Evolutionary conservation across 345 rosid species (phyloP).

Genomic region (Turritis glabra): DNA sequence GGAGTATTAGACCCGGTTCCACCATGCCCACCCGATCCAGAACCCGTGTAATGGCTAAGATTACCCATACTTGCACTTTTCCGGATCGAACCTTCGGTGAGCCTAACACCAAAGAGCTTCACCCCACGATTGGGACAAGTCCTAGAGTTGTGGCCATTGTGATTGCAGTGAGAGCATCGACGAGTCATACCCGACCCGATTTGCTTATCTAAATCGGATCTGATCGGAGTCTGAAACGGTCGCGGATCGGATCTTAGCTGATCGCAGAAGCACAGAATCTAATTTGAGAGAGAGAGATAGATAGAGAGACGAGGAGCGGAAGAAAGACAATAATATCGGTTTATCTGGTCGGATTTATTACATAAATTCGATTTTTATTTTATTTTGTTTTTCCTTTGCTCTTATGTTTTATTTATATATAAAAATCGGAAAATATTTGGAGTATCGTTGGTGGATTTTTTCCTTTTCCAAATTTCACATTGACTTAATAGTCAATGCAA

Average conservation of each 20-base stretch:
- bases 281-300: conserved; percentile 4
- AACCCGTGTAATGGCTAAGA: conserved; percentile 68
- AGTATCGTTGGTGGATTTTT: conserved; percentile 22
- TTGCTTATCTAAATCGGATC: conserved; percentile 29
- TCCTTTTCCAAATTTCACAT: conserved; percentile 1
- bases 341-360: conserved; percentile 41
- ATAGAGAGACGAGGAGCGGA: neutral
- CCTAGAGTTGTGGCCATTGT: conserved; percentile 98
- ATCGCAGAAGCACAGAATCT: conserved; percentile 41
- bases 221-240: conserved; percentile 27
- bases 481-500: conserved; percentile 32
- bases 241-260: conserved; percentile 41
- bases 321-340: conserved; percentile 39
- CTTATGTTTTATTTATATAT: neutral
- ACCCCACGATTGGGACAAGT: conserved; percentile 97
- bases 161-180: conserved; percentile 98
- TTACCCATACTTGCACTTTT: conserved; percentile 99
- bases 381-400: neutral
- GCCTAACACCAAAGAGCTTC: conserved; percentile 89
- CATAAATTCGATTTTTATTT: neutral
- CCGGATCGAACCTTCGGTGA: conserved; percentile 94
- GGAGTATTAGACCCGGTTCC: conserved; percentile 51
- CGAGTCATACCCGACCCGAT: conserved; percentile 60
- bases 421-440: neutral
- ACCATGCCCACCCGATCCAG: conserved; percentile 46